Evolutionary conservation across 768 basidiomycete species (phyloP).

Genomic region (Leccinum variicolor): DNA sequence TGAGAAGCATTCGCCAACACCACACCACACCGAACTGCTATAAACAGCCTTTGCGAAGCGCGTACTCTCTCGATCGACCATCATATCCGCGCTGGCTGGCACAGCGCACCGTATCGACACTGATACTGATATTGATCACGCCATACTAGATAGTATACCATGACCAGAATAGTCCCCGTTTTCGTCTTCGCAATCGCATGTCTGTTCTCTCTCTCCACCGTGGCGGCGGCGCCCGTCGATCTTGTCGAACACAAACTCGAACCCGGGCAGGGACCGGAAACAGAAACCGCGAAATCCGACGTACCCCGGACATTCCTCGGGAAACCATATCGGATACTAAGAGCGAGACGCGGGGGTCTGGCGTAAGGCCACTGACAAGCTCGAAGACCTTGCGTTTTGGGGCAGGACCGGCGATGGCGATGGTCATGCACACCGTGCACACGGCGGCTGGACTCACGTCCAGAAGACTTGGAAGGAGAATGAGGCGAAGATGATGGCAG

Average conservation of each 20-base stretch:
- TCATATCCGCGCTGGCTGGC: not conserved
- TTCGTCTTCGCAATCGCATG: constrained; percentile 10
- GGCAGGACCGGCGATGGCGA: not conserved
- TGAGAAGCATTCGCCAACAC: not conserved
- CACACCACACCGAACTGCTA: not conserved
- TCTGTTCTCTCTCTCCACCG: constrained; percentile 5
- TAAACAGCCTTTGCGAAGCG: not conserved
- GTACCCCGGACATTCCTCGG: constrained; percentile 16
- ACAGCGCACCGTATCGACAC: not conserved
- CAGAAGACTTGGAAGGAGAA: not conserved
- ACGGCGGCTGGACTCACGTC: not conserved
- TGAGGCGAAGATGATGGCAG: not conserved
- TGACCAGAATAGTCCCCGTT: not conserved
- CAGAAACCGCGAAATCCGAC: not conserved
- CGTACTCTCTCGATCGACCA: not conserved
- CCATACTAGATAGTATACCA: not conserved
- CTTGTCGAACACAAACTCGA: not conserved
- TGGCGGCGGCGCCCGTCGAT: not conserved
- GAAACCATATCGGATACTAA: constrained; percentile 4
- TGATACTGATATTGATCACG: not conserved
- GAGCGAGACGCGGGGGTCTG: not conserved
- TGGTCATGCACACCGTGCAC: not conserved
- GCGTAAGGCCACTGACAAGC: not conserved
- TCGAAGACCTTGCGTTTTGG: not conserved
- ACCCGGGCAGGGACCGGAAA: not conserved